phyloP scores from a whole-genome alignment of 2,329 filamentous ascomycete genomes.

The Nannizzia gypsea region DNA sequence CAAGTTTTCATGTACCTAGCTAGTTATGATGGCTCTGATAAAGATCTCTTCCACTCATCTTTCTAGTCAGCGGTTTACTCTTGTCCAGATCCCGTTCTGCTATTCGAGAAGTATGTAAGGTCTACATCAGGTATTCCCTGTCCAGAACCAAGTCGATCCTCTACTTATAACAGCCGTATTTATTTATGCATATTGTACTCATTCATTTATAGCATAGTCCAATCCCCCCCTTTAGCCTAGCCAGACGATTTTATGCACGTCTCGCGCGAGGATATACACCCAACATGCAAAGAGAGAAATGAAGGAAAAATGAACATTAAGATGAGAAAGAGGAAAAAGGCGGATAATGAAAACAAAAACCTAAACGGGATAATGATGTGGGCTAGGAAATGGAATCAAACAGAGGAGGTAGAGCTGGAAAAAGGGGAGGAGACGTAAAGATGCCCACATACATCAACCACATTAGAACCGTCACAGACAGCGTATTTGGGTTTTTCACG shows the following conservation, averaged over 20 bases:
- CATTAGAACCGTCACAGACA: conserved; percentile 1
- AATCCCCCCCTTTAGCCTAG: not conserved
- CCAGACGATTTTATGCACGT: conserved; percentile 4
- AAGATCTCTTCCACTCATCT: too few relatives aligned
- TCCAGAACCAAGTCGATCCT: not conserved
- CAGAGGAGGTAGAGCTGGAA: not conserved
- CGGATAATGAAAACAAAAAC: not conserved
- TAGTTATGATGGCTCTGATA: not conserved
- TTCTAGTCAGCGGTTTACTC: too few relatives aligned
- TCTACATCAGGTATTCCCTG: not conserved
- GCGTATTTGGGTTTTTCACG: not conserved
- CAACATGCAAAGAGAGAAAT: not conserved
- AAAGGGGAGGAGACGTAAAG: not conserved
- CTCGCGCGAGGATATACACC: conserved; percentile 1
- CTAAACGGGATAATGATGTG: not conserved
- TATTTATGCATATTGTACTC: not conserved
- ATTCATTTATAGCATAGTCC: not conserved
- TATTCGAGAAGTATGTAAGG: not conserved
- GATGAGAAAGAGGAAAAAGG: not conserved
- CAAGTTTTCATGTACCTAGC: not conserved
- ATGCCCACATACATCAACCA: not conserved
- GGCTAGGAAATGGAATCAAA: not conserved
- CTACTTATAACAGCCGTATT: not conserved
- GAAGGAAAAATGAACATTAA: conserved; percentile 1
- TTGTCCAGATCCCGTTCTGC: not conserved